phyloP scores from a whole-genome alignment of 2,329 filamentous ascomycete species.

The Aschersonia sp. region DNA sequence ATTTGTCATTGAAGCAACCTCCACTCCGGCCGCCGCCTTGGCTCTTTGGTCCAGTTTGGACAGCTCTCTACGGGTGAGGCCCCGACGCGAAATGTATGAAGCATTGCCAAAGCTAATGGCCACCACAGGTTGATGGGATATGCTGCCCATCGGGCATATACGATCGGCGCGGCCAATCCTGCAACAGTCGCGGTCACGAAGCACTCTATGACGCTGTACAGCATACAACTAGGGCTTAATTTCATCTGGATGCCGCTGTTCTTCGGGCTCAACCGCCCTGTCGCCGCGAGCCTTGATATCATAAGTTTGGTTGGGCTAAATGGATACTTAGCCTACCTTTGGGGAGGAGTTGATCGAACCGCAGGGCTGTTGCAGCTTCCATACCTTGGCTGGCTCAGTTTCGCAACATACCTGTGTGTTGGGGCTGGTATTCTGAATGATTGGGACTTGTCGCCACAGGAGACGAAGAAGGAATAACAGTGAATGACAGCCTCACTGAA shows the following conservation, averaged over 20 bases:
- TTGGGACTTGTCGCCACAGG: slow-evolving; percentile 40
- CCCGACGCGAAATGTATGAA: neutral
- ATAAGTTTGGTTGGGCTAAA: slow-evolving; percentile 57
- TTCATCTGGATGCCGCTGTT: slow-evolving; percentile 87
- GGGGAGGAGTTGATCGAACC: slow-evolving; percentile 57
- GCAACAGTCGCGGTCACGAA: slow-evolving; percentile 43
- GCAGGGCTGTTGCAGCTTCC: slow-evolving; percentile 65
- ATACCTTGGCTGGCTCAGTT: slow-evolving; percentile 75
- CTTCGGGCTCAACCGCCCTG: slow-evolving; percentile 61
- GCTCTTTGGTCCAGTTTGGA: slow-evolving; percentile 53
- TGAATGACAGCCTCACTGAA: neutral
- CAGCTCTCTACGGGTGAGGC: slow-evolving; percentile 41
- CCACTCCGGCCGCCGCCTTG: slow-evolving; percentile 44
- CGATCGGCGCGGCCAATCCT: slow-evolving; percentile 37
- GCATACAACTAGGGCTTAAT: slow-evolving; percentile 73
- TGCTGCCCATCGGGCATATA: slow-evolving; percentile 66
- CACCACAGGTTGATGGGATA: slow-evolving; percentile 60
- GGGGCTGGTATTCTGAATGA: slow-evolving; percentile 53
- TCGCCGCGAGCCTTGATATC: slow-evolving; percentile 63
- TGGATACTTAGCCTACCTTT: slow-evolving; percentile 60
- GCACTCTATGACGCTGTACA: slow-evolving; percentile 64
- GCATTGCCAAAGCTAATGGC: neutral
- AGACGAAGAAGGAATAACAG: slow-evolving; percentile 6
- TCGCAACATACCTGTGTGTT: slow-evolving; percentile 72
- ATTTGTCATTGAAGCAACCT: slow-evolving; percentile 53